Evolutionary conservation across 2,329 filamentous ascomycete genomes (phyloP), one percentile per base, ranked within the genome.

Genomic region (Neocatenulostroma microsporum): DNA sequence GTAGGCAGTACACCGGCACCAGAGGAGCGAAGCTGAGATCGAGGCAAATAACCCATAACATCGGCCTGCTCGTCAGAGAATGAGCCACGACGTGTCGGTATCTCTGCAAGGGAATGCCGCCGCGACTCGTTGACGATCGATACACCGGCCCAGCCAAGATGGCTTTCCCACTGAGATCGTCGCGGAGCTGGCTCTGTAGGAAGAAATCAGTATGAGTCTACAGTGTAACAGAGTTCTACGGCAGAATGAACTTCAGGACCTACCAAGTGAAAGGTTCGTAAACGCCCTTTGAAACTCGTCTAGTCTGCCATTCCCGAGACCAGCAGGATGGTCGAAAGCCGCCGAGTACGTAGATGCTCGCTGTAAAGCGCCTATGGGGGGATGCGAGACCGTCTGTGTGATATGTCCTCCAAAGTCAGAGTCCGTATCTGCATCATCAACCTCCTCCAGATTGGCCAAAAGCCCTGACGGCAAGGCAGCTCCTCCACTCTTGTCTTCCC

Each of bases 31-130:
- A n/a, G n/a, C n/a, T n/a, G n/a, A n/a, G n/a, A n/a, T n/a, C n/a
- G n/a, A n/a, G n/a, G n/a, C n/a, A n/a, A n/a, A n/a, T n/a, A n/a
- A n/a, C n/a, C n/a, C n/a, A n/a, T n/a, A n/a, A n/a, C n/a, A n/a
- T n/a, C n/a, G n/a, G n/a, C n/a, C n/a, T 23, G 21, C 6, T 12
- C 10, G 11, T 21, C n/a, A 11, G 41, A 38, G n/a, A 60, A 45
- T n/a, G 58, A 61, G 11, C 56, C 56, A 14, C 58, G 53, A 12
- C 58, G 49, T 8, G 58, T 61, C 2, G 57, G 58, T 18, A 61
- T 59, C 31, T 62, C 64, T 12, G 67, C 84, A 55, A 91, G 85
- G 1, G 84, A 89, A 59, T 91, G 84, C 19, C 84, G 77, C 41
- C 84, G 75, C 50, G 82, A 86, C 51, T 87, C 82, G 10, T 80